Evolutionary conservation across 2,329 filamentous ascomycete genomes (phyloP).

Genomic region (Curvularia lunata): DNA sequence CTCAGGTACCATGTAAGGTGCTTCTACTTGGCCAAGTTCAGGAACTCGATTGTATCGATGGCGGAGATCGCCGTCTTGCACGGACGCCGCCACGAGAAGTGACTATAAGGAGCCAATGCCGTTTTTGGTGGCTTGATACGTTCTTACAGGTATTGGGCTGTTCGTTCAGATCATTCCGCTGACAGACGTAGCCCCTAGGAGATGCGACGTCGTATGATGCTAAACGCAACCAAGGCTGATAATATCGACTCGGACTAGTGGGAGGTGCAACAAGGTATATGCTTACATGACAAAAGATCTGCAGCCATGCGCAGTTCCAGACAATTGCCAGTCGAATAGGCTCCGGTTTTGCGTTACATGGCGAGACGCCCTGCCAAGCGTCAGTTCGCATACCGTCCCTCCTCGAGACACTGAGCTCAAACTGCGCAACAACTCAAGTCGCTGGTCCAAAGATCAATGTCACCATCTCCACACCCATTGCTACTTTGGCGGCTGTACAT

Average conservation of each 20-base stretch:
- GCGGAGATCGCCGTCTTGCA: neutral
- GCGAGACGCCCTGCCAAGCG: neutral
- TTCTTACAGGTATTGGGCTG: neutral
- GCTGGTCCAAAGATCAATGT: neutral
- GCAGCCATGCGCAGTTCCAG: neutral
- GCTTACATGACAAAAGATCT: too few relatives aligned
- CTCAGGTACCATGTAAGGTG: neutral
- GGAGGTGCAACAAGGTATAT: too few relatives aligned
- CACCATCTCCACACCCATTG: neutral
- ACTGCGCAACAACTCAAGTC: neutral
- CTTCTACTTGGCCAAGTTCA: neutral
- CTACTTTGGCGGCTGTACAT: neutral
- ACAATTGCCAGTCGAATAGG: neutral
- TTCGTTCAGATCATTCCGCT: neutral
- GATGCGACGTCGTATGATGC: neutral
- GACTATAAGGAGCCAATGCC: neutral
- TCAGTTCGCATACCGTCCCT: neutral
- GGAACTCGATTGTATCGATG: neutral
- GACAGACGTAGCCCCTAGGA: neutral
- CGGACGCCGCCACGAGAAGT: neutral
- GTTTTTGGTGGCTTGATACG: neutral
- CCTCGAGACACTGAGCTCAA: neutral
- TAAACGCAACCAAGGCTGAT: neutral
- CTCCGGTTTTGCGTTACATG: neutral
- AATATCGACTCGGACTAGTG: too few relatives aligned